Evolutionary conservation across 495 filamentous ascomycete genomes (phyloP).

Genomic region (Jackrogersella multiformis): DNA sequence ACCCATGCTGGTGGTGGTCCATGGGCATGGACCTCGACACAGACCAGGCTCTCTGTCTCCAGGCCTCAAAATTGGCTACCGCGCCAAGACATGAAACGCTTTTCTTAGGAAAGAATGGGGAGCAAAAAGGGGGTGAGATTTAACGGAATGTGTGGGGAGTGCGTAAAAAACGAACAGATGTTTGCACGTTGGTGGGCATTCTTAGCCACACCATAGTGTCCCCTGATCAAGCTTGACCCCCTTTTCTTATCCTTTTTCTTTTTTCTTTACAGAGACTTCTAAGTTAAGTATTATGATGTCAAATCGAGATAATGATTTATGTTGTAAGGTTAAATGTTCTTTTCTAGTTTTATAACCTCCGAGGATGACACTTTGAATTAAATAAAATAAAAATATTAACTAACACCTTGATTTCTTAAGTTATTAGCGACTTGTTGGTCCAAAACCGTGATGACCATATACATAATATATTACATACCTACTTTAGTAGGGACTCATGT

Average conservation of each 20-base stretch:
- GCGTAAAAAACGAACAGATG: slow-evolving; percentile 34
- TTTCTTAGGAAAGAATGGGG: slow-evolving; percentile 27
- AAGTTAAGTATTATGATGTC: no score
- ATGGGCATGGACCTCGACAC: slow-evolving; percentile 30
- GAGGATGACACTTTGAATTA: no score
- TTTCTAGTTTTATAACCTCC: no score
- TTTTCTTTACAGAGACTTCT: neutral
- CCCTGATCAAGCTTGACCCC: slow-evolving; percentile 17
- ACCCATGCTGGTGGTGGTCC: slow-evolving; percentile 17
- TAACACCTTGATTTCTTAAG: neutral
- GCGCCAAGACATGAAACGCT: slow-evolving; percentile 42
- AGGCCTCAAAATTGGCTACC: slow-evolving; percentile 39
- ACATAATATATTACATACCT: no score
- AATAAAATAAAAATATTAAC: neutral
- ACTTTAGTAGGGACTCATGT: no score
- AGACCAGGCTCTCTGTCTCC: slow-evolving; percentile 29
- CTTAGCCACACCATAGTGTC: slow-evolving; percentile 13
- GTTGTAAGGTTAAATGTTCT: slow-evolving; percentile 2
- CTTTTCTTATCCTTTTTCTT: slow-evolving; percentile 18
- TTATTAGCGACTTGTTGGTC: slow-evolving; percentile 8
- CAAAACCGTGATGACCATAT: slow-evolving; percentile 4
- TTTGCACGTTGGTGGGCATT: slow-evolving; percentile 29
- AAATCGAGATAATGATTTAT: slow-evolving; percentile 7
- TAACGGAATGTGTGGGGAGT: slow-evolving; percentile 43
- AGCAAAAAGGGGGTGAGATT: slow-evolving; percentile 34